Percentiles rank a stretch among this genome's conserved stretches.
Evolutionary conservation across 2,329 filamentous ascomycete genomes (phyloP).

Genomic region (Verticillium longisporum): DNA sequence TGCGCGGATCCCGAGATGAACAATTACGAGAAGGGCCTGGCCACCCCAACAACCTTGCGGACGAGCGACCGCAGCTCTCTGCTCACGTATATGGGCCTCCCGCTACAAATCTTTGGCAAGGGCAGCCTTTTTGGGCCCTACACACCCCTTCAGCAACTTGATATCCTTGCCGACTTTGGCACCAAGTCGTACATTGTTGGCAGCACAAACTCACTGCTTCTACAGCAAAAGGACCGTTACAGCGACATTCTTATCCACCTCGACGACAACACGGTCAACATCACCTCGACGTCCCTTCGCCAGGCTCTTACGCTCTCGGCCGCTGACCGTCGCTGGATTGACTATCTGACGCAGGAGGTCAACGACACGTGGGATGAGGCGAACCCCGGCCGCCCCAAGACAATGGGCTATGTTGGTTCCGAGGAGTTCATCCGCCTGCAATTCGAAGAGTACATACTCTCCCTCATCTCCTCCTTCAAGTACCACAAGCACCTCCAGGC

Average conservation of each 20-base stretch:
- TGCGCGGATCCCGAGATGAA: conserved; percentile 92
- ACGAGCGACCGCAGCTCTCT: conserved; percentile 89
- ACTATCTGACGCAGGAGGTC: conserved; percentile 87
- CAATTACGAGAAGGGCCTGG: conserved; percentile 67
- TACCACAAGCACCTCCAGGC: conserved; percentile 66
- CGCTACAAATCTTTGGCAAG: conserved; percentile 91
- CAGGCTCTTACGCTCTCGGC: conserved; percentile 70
- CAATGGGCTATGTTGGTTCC: conserved; percentile 88
- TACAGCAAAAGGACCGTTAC: conserved; percentile 93
- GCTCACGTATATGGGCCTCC: conserved; percentile 88
- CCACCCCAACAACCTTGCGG: conserved; percentile 75
- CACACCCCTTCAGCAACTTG: conserved; percentile 90
- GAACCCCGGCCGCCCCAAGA: conserved; percentile 85
- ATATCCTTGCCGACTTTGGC: conserved; percentile 84
- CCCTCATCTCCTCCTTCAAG: conserved; percentile 80
- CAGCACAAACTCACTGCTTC: conserved; percentile 87
- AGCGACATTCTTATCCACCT: conserved; percentile 96
- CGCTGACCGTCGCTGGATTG: conserved; percentile 92
- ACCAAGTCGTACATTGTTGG: conserved; percentile 98
- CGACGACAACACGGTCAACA: conserved; percentile 79
- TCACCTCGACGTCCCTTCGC: conserved; percentile 73
- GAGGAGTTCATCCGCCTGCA: conserved; percentile 97
- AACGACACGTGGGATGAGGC: conserved; percentile 95
- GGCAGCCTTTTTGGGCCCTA: conserved; percentile 95
- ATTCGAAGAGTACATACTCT: conserved; percentile 93